phyloP scores from a whole-genome alignment of 1,139 yeast species.

The Eremothecium sinecaudum region DNA sequence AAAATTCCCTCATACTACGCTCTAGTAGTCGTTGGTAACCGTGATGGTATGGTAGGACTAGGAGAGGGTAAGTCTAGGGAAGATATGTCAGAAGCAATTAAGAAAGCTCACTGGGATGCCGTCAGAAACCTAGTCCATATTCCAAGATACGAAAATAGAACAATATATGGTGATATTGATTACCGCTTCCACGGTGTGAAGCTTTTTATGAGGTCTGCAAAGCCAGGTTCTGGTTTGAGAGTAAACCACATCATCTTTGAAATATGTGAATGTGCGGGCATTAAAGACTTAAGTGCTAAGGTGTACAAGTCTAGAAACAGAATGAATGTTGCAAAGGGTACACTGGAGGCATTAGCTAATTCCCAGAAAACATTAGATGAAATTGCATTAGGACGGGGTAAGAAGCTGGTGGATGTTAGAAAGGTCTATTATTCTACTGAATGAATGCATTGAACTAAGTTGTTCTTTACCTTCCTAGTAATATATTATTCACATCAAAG shows the following conservation, averaged over 20 bases:
- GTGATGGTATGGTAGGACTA: constrained; percentile 85
- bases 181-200: constrained; percentile 83
- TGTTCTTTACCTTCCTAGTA: too few species aligned
- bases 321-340: constrained; percentile 89
- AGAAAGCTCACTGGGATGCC: constrained; percentile 91
- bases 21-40: constrained; percentile 85
- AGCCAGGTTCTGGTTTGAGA: constrained; percentile 89
- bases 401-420: constrained; percentile 87
- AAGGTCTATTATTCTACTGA: constrained; percentile 67
- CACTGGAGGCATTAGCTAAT: constrained; percentile 69
- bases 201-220: constrained; percentile 73
- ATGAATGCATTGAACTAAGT: too few species aligned
- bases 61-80: constrained; percentile 92
- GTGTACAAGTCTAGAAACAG: constrained; percentile 87
- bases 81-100: constrained; percentile 66
- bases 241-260: constrained; percentile 88
- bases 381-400: constrained; percentile 87
- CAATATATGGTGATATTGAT: constrained; percentile 77
- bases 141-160: constrained; percentile 84
- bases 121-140: constrained; percentile 74
- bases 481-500: too few species aligned
- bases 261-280: constrained; percentile 90
- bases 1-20: constrained; percentile 80
- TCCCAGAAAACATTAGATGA: constrained; percentile 78
- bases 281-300: constrained; percentile 85